Percentiles rank a stretch among this genome's conserved stretches.
phyloP scores from a whole-genome alignment of 2,329 filamentous ascomycete genomes.

The Dactylonectria estremocensis region DNA sequence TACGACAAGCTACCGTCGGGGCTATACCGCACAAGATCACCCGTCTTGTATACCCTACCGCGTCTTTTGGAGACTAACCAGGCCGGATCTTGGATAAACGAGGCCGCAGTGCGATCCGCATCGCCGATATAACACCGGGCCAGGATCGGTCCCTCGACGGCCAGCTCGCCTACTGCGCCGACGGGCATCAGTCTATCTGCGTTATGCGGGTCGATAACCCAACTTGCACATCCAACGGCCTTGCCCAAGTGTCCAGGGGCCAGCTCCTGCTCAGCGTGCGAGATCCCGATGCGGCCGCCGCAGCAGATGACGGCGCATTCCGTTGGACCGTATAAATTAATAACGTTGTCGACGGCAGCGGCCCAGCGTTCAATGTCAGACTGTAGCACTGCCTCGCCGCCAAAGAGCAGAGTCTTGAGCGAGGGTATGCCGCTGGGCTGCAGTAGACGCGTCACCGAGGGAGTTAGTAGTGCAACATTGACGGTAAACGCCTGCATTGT shows the following conservation, averaged over 20 bases:
- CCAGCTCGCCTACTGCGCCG: slow-evolving; percentile 26
- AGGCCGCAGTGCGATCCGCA: background rate
- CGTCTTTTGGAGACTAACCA: background rate
- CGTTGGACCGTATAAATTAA: background rate
- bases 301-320: background rate
- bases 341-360: background rate
- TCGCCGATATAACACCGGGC: background rate
- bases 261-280: too few species aligned
- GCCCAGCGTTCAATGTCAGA: too few species aligned
- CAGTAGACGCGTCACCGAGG: slow-evolving; percentile 14
- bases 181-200: slow-evolving; percentile 24
- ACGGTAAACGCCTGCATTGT: slow-evolving; percentile 51
- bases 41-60: background rate
- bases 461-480: slow-evolving; percentile 40
- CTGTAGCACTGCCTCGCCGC: slow-evolving; percentile 9
- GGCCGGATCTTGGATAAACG: background rate
- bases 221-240: slow-evolving; percentile 1
- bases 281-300: too few species aligned
- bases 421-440: slow-evolving; percentile 4
- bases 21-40: background rate
- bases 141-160: slow-evolving; percentile 20
- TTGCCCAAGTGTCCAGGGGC: slow-evolving; percentile 7
- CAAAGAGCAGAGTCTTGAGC: slow-evolving; percentile 8
- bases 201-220: slow-evolving; percentile 31
- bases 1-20: background rate